phyloP scores from a whole-genome alignment of 2,329 filamentous ascomycete genomes.

The Drechslerella dactyloides region DNA sequence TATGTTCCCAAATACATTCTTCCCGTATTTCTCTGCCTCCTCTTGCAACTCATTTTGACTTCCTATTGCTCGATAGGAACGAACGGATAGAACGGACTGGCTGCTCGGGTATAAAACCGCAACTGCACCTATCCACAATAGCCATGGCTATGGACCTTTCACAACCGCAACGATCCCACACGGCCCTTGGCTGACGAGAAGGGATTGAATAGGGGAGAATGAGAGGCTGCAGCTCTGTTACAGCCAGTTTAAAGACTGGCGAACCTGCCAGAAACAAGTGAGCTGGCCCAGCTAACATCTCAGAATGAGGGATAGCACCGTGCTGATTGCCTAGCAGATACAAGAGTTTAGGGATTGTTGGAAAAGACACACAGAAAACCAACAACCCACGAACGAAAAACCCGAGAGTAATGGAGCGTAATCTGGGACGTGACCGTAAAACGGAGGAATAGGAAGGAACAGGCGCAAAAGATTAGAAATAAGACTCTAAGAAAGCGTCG shows the following conservation, averaged over 20 bases:
- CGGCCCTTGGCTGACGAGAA: neutral
- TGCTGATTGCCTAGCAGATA: constrained; percentile 27
- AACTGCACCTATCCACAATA: neutral
- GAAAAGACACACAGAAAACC: constrained; percentile 11
- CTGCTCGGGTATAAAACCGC: constrained; percentile 21
- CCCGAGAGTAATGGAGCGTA: neutral
- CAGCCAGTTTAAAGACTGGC: constrained; percentile 34
- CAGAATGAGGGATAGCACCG: neutral
- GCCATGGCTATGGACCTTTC: neutral
- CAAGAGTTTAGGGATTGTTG: constrained; percentile 41
- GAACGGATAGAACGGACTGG: constrained; percentile 35
- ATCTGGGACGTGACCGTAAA: neutral
- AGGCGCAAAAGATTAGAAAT: neutral
- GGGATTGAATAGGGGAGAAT: constrained; percentile 17
- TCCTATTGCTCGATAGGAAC: constrained; percentile 13
- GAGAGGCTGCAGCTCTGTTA: constrained; percentile 34
- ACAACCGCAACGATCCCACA: neutral
- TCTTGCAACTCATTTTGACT: neutral
- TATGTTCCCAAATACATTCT: no score
- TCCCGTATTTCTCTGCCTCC: neutral
- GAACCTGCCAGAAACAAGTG: constrained; percentile 28
- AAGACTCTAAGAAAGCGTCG: neutral
- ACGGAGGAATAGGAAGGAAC: neutral
- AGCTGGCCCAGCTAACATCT: neutral
- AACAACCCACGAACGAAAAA: neutral